A percentile compares a stretch with the other conserved stretches of the same genome.
Conservation (phyloP, 257 asterid genomes). For the Ehretia macrophylla region DNA sequence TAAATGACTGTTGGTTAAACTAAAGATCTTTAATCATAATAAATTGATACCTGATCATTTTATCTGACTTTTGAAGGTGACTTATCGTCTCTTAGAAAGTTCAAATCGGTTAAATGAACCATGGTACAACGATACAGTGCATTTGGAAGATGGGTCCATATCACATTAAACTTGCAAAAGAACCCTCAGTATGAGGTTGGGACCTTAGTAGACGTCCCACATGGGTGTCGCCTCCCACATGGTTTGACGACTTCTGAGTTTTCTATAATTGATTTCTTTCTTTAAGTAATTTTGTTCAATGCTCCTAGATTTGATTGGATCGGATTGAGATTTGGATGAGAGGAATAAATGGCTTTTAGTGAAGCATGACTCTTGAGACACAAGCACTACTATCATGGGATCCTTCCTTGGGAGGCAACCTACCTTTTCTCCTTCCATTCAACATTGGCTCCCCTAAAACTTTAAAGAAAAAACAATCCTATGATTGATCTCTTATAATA, state of each 20-base stretch:
- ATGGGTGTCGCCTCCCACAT: slow-evolving; percentile 37
- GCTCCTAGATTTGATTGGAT: slow-evolving; percentile 28
- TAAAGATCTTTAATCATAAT: too few species aligned
- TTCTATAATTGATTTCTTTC: slow-evolving; percentile 4
- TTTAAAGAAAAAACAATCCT: too few species aligned
- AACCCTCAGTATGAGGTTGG: slow-evolving; percentile 19
- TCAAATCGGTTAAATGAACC: too few species aligned
- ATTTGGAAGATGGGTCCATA: too few species aligned
- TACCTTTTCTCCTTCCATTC: slow-evolving; percentile 18
- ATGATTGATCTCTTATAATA: neutral
- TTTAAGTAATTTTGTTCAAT: slow-evolving; percentile 22
- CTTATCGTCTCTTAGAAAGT: too few species aligned
- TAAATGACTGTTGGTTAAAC: too few species aligned
- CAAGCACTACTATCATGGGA: slow-evolving; percentile 40
- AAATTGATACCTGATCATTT: too few species aligned
- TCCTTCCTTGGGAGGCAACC: slow-evolving; percentile 63
- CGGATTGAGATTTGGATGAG: slow-evolving; percentile 36
- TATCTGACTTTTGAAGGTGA: too few species aligned
- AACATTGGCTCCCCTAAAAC: neutral
- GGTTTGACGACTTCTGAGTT: slow-evolving; percentile 37
- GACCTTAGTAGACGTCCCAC: slow-evolving; percentile 46
- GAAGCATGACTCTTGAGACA: slow-evolving; percentile 61
- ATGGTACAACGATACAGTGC: too few species aligned
- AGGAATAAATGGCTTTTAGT: slow-evolving; percentile 51
- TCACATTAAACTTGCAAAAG: neutral